phyloP scores from a whole-genome alignment of 1,139 yeast species.

The Saccharomycopsis hybrid region DNA sequence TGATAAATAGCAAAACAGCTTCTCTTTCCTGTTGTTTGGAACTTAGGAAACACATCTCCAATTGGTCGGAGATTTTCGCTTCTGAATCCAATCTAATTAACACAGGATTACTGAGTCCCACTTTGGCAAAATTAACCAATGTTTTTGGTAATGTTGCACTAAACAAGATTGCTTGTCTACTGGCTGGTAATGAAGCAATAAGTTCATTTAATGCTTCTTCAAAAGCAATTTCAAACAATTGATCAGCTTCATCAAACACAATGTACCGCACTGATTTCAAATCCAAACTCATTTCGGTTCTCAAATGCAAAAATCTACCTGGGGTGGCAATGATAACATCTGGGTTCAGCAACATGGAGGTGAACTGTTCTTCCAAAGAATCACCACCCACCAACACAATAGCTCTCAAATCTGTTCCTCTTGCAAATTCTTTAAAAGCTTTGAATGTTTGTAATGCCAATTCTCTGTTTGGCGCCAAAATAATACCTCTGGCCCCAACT shows the following conservation, averaged over 20 bases:
- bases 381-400: slow-evolving; percentile 93
- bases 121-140: slow-evolving; percentile 93
- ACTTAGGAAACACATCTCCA: slow-evolving; percentile 84
- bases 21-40: slow-evolving; percentile 84
- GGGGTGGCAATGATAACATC: slow-evolving; percentile 97
- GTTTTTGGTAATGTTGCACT: slow-evolving; percentile 94
- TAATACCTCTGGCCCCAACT: slow-evolving; percentile 84
- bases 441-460: slow-evolving; percentile 87
- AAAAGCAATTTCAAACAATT: slow-evolving; percentile 95
- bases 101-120: slow-evolving; percentile 88
- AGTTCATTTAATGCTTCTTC: slow-evolving; percentile 91
- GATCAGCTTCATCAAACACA: slow-evolving; percentile 97
- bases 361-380: slow-evolving; percentile 90
- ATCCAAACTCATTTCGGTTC: slow-evolving; percentile 90
- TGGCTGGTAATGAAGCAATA: slow-evolving; percentile 72
- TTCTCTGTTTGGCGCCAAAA: slow-evolving; percentile 90
- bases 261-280: slow-evolving; percentile 78
- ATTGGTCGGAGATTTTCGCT: slow-evolving; percentile 77
- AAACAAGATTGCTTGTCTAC: slow-evolving; percentile 81
- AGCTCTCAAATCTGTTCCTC: slow-evolving; percentile 77
- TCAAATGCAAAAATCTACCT: slow-evolving; percentile 91
- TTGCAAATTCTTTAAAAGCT: slow-evolving; percentile 82
- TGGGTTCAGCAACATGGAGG: slow-evolving; percentile 88
- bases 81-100: slow-evolving; percentile 91
- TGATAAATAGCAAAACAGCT: slow-evolving; percentile 66